Conservation (phyloP, 345 rosid species). For the Populus davidiana region DNA sequence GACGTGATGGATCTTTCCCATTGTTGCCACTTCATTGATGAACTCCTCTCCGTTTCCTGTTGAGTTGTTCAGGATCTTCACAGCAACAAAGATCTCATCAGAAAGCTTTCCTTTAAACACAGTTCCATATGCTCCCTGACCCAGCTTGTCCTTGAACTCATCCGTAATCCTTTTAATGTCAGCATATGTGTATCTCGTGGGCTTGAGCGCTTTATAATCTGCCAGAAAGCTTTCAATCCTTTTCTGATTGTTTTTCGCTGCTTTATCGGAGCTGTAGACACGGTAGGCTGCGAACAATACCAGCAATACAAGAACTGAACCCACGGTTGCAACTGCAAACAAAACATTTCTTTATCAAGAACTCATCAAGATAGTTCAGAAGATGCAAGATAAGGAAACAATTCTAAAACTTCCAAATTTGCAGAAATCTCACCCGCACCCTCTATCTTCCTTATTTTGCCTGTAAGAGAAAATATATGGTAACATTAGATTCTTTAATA, state of each 20-base stretch:
- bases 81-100: conserved; percentile 22
- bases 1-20: conserved; percentile 21
- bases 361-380: background rate
- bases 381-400: background rate
- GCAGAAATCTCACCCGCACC: conserved; percentile 8
- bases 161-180: conserved; percentile 24
- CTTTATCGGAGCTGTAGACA: background rate
- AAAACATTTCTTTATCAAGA: conserved; percentile 7
- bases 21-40: conserved; percentile 23
- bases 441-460: background rate
- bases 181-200: conserved; percentile 14
- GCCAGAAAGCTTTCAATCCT: conserved; percentile 20
- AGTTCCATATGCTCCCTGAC: conserved; percentile 25
- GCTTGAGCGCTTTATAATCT: conserved; percentile 27
- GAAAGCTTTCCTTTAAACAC: conserved; percentile 27
- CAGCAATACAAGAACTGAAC: background rate
- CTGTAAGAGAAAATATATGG: background rate
- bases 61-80: conserved; percentile 20
- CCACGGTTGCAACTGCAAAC: background rate
- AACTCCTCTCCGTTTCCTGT: conserved; percentile 25
- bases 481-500: background rate
- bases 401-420: background rate
- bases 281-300: background rate
- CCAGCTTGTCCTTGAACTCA: conserved; percentile 20
- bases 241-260: conserved; percentile 12